Conservation (phyloP, 2,329 filamentous ascomycete species). For the Tolypocladium tundrense region DNA sequence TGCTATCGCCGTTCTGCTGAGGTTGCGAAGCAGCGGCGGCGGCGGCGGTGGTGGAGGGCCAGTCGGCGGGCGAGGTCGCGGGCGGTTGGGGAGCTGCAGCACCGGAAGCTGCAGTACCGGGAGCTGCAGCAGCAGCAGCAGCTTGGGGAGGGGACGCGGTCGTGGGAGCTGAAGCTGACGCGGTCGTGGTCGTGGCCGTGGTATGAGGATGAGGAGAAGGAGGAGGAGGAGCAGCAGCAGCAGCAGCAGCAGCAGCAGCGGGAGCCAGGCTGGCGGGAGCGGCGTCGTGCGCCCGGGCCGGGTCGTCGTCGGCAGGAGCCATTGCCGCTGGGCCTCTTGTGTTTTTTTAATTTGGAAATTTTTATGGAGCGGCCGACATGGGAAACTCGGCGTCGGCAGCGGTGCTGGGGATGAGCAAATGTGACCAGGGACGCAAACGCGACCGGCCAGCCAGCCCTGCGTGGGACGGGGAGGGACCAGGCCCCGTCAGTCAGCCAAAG, state of each 20-base stretch:
- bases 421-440: background rate
- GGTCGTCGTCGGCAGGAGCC: constrained; percentile 15
- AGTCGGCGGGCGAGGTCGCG: constrained; percentile 2
- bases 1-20: constrained; percentile 22
- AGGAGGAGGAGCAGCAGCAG: constrained; percentile 11
- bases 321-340: constrained; percentile 6
- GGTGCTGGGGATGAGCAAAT: background rate
- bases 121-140: background rate
- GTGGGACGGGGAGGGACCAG: background rate
- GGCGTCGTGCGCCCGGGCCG: constrained; percentile 18
- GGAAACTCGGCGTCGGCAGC: constrained; percentile 4
- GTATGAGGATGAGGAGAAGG: constrained; percentile 2
- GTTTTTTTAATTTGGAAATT: constrained; percentile 22
- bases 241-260: constrained; percentile 10
- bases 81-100: background rate
- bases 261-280: constrained; percentile 15
- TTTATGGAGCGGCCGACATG: constrained; percentile 26
- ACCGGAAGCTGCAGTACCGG: background rate
- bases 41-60: constrained; percentile 7
- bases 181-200: background rate
- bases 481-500: background rate
- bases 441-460: background rate
- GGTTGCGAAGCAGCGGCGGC: constrained; percentile 5
- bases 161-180: background rate
- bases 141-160: background rate